Percentiles rank a stretch among this genome's conserved stretches.
Evolutionary conservation across 2,329 filamentous ascomycete species (phyloP).

Genomic region (Alternaria panax): DNA sequence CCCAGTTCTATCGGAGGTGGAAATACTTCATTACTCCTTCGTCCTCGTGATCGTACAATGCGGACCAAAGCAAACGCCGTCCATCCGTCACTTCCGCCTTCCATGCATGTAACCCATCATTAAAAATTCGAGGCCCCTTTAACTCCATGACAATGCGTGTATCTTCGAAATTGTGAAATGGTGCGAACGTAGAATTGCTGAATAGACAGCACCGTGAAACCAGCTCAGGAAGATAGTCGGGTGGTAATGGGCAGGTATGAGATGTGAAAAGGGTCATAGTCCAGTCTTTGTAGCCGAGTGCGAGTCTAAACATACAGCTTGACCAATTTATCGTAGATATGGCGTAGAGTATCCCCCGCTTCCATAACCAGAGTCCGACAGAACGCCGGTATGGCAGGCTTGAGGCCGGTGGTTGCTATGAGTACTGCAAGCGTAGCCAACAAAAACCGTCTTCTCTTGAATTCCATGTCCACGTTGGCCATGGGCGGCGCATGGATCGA

Average conservation of each 20-base stretch:
- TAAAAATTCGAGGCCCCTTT: slow-evolving; percentile 3
- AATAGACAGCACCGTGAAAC: slow-evolving; percentile 24
- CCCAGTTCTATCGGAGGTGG: slow-evolving; percentile 23
- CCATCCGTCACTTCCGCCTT: slow-evolving; percentile 1
- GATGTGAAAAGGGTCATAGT: background rate
- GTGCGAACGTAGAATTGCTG: slow-evolving; percentile 16
- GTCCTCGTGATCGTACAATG: slow-evolving; percentile 35
- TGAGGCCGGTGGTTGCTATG: slow-evolving; percentile 56
- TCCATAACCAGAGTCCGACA: slow-evolving; percentile 42
- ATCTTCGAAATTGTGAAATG: slow-evolving; percentile 16
- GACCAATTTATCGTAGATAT: slow-evolving; percentile 18
- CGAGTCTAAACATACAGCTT: background rate
- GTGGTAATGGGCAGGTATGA: background rate
- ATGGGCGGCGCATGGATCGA: slow-evolving; percentile 81
- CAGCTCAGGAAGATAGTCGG: slow-evolving; percentile 34
- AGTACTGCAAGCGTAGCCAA: slow-evolving; percentile 77
- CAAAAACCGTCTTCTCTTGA: slow-evolving; percentile 77
- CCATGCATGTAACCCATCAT: slow-evolving; percentile 24
- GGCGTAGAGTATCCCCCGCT: slow-evolving; percentile 33
- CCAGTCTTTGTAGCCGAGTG: background rate
- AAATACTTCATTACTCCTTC: slow-evolving; percentile 21
- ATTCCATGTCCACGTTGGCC: slow-evolving; percentile 75
- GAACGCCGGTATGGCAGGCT: slow-evolving; percentile 27
- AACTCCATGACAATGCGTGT: slow-evolving; percentile 42
- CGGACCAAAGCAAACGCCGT: slow-evolving; percentile 5